Base-by-base conservation (phyloP, 192 early-diverging fungal species). In the Backusella tarrabulga region DNA sequence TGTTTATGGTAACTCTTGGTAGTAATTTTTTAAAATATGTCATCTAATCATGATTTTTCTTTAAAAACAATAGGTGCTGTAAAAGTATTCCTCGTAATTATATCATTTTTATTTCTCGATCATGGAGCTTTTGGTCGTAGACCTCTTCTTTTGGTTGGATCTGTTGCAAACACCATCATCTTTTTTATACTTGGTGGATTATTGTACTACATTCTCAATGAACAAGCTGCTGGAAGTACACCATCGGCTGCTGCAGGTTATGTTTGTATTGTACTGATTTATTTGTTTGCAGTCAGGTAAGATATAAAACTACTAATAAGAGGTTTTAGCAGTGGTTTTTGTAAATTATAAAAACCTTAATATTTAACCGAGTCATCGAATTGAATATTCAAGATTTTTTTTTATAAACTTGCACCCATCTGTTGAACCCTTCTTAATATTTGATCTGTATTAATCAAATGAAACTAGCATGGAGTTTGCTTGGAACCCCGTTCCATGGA, bases 271-370 rank as follows among this genome's bases (percentile, higher is more conserved):
- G 35, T 70, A 4, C 12, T 70, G 68, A 70, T 70, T 21, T 70
- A 70, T 38, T 70, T 70, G n/a, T 70, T 70, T 36, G 68, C 68
- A 12, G 68, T 70, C 19, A 40, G n/a, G 68, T 70, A 38, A 70
- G 23, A 9, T 63, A 38, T 41, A 7, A 1, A 12, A 40, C 11
- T 40, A 4, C 12, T 44, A 44, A 17, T 15, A 44, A 17, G 3
- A 14, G 15, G 14, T 17, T 14, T 44, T 4, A 44, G 3, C 42
- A 44, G 3, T 12, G 5, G 12, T 14, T 44, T 44, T 17, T 17
- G 14, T 17, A 44, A 44, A 15, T 44, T 17, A 15, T 44, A 44
- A 44, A 44, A 44, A 44, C 0, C 12, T 4, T 44, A 14, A 40
- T 40, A 11, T 11, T 40, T 9, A 40, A 40, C 6, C 32, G 32